Percentiles rank a stretch among this genome's conserved stretches.
Evolutionary conservation across 305 asterid species (phyloP).

Genomic region (Nicotiana rustica): DNA sequence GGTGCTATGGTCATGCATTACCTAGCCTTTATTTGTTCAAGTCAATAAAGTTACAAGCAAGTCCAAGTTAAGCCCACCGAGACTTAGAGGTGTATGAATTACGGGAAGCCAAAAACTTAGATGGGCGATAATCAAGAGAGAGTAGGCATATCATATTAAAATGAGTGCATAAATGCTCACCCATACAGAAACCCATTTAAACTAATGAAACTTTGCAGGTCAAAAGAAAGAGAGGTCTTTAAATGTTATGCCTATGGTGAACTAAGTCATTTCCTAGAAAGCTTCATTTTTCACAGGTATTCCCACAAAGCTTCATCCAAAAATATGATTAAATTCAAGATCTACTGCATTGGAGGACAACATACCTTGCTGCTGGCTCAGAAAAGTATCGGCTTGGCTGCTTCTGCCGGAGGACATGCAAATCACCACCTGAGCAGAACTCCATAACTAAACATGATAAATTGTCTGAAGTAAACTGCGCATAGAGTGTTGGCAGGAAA

Average conservation of each 20-base stretch:
- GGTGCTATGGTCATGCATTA: neutral
- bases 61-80: neutral
- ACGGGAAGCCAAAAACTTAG: neutral
- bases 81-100: neutral
- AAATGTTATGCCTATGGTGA: neutral
- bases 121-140: neutral
- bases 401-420: constrained; percentile 74
- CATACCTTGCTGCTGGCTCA: constrained; percentile 70
- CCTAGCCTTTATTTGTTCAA: constrained; percentile 10
- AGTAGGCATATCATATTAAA: neutral
- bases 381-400: constrained; percentile 69
- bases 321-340: neutral
- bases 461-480: constrained; percentile 71
- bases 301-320: neutral
- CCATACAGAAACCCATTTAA: neutral
- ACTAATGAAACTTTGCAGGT: neutral
- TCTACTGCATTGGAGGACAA: constrained; percentile 27
- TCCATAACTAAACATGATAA: constrained; percentile 77
- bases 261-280: constrained; percentile 6
- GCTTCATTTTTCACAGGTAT: neutral
- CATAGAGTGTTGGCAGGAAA: constrained; percentile 75
- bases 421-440: constrained; percentile 84
- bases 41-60: constrained; percentile 25
- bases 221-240: constrained; percentile 10
- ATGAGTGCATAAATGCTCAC: neutral